Conservation (phyloP, 1,139 yeast genomes). For the Kodamaea sp. region DNA sequence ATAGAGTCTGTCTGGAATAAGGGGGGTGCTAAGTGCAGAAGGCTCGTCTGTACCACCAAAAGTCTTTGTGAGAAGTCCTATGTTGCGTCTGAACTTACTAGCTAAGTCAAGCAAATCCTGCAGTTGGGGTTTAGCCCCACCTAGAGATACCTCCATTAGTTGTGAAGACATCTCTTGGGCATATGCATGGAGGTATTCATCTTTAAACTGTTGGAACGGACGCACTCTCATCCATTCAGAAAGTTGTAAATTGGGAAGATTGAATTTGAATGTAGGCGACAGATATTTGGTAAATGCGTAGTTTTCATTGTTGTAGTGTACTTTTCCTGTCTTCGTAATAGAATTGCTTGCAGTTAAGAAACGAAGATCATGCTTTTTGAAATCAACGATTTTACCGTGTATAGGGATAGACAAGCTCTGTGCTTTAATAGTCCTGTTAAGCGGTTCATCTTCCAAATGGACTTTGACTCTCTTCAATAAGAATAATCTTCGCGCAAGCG, state of each 20-base stretch:
- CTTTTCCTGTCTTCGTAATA: neutral
- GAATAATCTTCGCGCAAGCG: slow-evolving; percentile 8
- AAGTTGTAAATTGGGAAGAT: slow-evolving; percentile 29
- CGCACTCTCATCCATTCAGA: slow-evolving; percentile 41
- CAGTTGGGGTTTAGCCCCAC: slow-evolving; percentile 6
- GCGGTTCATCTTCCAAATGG: slow-evolving; percentile 3
- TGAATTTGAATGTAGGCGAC: slow-evolving; percentile 14
- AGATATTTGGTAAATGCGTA: slow-evolving; percentile 12
- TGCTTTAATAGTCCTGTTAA: neutral
- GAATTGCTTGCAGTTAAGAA: slow-evolving; percentile 20
- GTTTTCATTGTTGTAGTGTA: slow-evolving; percentile 1
- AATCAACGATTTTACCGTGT: slow-evolving; percentile 37
- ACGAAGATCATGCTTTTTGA: slow-evolving; percentile 37
- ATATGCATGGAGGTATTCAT: slow-evolving; percentile 17
- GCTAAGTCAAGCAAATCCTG: slow-evolving; percentile 11
- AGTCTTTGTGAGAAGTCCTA: slow-evolving; percentile 5
- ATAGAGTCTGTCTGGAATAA: slow-evolving; percentile 5
- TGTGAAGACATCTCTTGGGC: slow-evolving; percentile 13
- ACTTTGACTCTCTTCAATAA: slow-evolving; percentile 9
- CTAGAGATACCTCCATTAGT: slow-evolving; percentile 9
- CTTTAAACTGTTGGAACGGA: slow-evolving; percentile 38
- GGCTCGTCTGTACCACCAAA: slow-evolving; percentile 8
- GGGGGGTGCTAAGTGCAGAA: slow-evolving; percentile 1
- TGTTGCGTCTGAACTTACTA: slow-evolving; percentile 6
- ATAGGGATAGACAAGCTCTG: slow-evolving; percentile 5